phyloP scores from a whole-genome alignment of 2,329 filamentous ascomycete species.

The Apiospora pterosperma region DNA sequence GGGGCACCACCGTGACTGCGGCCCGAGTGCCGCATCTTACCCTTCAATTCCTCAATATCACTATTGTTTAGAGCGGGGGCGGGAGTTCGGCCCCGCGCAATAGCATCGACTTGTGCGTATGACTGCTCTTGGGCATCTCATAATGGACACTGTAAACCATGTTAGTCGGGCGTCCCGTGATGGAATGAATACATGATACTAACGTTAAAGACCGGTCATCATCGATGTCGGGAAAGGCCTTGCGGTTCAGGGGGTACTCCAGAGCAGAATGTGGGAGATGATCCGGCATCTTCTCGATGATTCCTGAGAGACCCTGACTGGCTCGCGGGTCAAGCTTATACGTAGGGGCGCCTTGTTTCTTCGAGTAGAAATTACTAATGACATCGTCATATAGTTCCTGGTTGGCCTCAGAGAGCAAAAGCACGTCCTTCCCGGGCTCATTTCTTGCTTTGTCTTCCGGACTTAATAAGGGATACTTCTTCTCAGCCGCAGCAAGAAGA shows the following conservation, averaged over 20 bases:
- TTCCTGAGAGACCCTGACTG: conserved; percentile 76
- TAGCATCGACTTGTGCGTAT: conserved; percentile 90
- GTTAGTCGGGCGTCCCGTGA: conserved; percentile 23
- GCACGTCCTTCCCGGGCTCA: conserved; percentile 71
- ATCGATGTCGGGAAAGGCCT: conserved; percentile 72
- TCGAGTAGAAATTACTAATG: conserved; percentile 84
- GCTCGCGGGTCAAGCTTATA: conserved; percentile 71
- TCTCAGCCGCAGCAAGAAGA: conserved; percentile 75
- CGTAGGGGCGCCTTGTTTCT: conserved; percentile 66
- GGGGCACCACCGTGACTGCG: conserved; percentile 68
- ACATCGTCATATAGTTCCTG: conserved; percentile 79
- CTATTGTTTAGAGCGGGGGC: conserved; percentile 67
- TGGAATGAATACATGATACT: conserved; percentile 27
- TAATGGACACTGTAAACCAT: conserved; percentile 67
- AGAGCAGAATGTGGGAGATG: conserved; percentile 83
- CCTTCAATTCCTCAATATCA: conserved; percentile 71
- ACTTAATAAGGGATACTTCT: conserved; percentile 76
- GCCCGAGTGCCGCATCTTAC: conserved; percentile 62
- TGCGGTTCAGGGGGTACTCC: conserved; percentile 71
- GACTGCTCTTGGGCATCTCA: conserved; percentile 68
- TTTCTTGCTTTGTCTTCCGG: conserved; percentile 78
- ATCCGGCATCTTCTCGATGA: conserved; percentile 74
- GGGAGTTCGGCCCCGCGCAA: conserved; percentile 78
- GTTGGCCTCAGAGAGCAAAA: conserved; percentile 82
- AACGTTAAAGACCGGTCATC: conserved; percentile 85